These are phyloP conservation scores for Arachnomyces sp. DNA, from an alignment of 2,329 filamentous ascomycete genomes.

Conservation along the genomic window DNA sequence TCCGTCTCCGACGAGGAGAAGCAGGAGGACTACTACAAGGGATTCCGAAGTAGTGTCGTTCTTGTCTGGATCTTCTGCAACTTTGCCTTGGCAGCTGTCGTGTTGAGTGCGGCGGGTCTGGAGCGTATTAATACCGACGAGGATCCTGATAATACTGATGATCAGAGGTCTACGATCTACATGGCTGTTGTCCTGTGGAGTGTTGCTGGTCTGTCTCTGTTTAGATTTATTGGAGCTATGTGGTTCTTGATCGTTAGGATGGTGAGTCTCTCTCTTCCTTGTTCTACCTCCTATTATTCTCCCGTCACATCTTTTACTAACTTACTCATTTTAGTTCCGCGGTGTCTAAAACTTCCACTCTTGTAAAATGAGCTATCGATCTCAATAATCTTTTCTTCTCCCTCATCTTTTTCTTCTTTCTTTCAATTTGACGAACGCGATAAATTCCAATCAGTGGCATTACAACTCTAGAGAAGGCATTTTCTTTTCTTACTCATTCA, in stretches of 20 bases:
- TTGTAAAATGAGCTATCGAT: slow-evolving; percentile 1
- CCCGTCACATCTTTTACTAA: neutral
- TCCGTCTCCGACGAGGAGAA: slow-evolving; percentile 55
- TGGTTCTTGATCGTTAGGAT: slow-evolving; percentile 89
- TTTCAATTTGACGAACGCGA: too few relatives aligned
- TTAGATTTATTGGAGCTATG: slow-evolving; percentile 79
- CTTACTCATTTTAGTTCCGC: slow-evolving; percentile 37
- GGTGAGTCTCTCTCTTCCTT: slow-evolving; percentile 50
- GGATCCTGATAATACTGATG: slow-evolving; percentile 38
- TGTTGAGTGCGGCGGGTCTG: slow-evolving; percentile 77
- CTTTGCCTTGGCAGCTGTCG: slow-evolving; percentile 76
- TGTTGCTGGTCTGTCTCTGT: slow-evolving; percentile 73
- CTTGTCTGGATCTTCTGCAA: slow-evolving; percentile 96
- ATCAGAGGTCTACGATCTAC: slow-evolving; percentile 66
- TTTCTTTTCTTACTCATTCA: too few relatives aligned
- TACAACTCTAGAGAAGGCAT: too few relatives aligned
- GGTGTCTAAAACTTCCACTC: slow-evolving; percentile 34
- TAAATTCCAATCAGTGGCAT: too few relatives aligned
- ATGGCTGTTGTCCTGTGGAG: slow-evolving; percentile 83
- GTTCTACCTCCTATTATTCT: neutral
- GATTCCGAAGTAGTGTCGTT: slow-evolving; percentile 86
- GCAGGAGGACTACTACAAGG: slow-evolving; percentile 97
- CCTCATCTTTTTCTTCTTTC: neutral
- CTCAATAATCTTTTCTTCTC: slow-evolving; percentile 2
- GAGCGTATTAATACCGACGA: slow-evolving; percentile 53